A percentile compares a stretch with the other conserved stretches of the same genome.
Conservation (phyloP, 805 yeast genomes). For the Candida tibetensis region DNA sequence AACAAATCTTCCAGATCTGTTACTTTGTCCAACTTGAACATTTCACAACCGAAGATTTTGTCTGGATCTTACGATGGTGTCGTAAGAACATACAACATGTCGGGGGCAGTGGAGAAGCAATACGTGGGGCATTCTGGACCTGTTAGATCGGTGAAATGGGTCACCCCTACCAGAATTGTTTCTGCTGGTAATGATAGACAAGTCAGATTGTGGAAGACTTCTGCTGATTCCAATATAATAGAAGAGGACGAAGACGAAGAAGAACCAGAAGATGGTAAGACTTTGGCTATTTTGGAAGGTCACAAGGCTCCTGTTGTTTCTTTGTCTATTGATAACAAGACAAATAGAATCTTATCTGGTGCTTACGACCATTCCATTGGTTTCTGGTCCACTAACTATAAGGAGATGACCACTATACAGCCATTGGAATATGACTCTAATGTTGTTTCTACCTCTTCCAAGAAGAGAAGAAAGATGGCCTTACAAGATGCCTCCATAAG, state of each 20-base stretch:
- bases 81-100: conserved; percentile 81
- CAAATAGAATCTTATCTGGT: conserved; percentile 74
- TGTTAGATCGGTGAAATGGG: conserved; percentile 77
- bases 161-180: conserved; percentile 69
- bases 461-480: conserved; percentile 83
- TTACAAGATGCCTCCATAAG: conserved; percentile 70
- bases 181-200: conserved; percentile 89
- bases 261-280: conserved; percentile 61
- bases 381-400: conserved; percentile 83
- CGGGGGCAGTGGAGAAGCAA: conserved; percentile 78
- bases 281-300: conserved; percentile 83
- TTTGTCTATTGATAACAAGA: conserved; percentile 53
- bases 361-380: conserved; percentile 79
- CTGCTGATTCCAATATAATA: conserved; percentile 42
- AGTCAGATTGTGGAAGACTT: conserved; percentile 81
- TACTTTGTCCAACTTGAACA: conserved; percentile 19
- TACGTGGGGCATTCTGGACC: conserved; percentile 88
- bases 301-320: conserved; percentile 86
- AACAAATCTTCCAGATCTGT: conserved; percentile 31
- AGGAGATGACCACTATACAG: conserved; percentile 71
- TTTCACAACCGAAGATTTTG: conserved; percentile 54
- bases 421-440: conserved; percentile 42
- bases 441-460: conserved; percentile 66
- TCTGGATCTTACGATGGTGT: conserved; percentile 95
- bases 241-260: conserved; percentile 38